These are phyloP conservation scores for Metroxylon sagu DNA, from an alignment of 176 grass and related monocot species.

Conservation along the genomic window DNA sequence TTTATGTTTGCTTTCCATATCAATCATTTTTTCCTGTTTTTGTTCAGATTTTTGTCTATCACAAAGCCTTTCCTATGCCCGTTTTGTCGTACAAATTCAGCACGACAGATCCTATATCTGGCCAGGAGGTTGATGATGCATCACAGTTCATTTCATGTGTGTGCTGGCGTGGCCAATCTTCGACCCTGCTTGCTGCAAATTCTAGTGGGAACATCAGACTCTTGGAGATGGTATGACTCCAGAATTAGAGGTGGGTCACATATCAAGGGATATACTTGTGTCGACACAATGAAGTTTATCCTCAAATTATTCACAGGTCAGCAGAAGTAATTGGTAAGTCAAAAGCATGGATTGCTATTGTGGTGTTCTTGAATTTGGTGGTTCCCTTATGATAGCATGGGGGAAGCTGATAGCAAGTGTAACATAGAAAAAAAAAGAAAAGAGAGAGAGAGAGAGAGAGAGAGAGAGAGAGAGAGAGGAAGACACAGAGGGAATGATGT, in stretches of 20 bases:
- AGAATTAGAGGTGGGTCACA: background rate
- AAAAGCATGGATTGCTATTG: slow-evolving; percentile 10
- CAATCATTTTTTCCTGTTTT: background rate
- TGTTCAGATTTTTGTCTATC: slow-evolving; percentile 84
- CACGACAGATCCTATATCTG: slow-evolving; percentile 68
- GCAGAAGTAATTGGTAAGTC: background rate
- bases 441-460: too few species aligned
- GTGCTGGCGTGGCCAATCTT: slow-evolving; percentile 78
- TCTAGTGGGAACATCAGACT: slow-evolving; percentile 89
- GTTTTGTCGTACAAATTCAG: slow-evolving; percentile 81
- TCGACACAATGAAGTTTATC: background rate
- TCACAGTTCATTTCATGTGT: slow-evolving; percentile 92
- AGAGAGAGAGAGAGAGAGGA: background rate
- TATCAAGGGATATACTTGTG: background rate
- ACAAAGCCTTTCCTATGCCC: slow-evolving; percentile 91
- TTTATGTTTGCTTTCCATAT: too few species aligned
- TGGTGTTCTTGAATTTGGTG: slow-evolving; percentile 34
- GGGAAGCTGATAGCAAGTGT: slow-evolving; percentile 48
- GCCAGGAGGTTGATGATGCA: slow-evolving; percentile 76
- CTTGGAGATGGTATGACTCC: slow-evolving; percentile 73
- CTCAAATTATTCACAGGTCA: background rate
- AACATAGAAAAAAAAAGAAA: slow-evolving; percentile 44
- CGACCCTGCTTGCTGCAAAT: slow-evolving; percentile 78
- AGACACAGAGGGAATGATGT: slow-evolving; percentile 36
- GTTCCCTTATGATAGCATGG: slow-evolving; percentile 16